phyloP scores from a whole-genome alignment of 2,329 filamentous ascomycete genomes.

The Exserohilum turcica region DNA sequence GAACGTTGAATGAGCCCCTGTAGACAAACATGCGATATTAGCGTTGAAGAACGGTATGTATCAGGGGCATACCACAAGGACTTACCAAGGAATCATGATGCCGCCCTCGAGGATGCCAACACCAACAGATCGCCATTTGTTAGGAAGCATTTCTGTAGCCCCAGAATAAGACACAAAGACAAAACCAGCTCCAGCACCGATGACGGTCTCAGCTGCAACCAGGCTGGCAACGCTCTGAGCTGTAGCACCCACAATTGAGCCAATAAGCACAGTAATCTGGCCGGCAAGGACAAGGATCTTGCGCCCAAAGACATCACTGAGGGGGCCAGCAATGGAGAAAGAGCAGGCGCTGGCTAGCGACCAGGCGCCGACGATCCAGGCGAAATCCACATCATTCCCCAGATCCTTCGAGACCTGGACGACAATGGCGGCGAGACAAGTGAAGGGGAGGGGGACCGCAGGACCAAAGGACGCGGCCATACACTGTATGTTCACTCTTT shows the following conservation, averaged over 20 bases:
- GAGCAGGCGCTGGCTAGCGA: neutral
- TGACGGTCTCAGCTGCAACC: neutral
- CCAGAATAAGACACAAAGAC: neutral
- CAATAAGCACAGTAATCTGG: neutral
- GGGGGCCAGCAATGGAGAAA: neutral
- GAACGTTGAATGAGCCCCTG: neutral
- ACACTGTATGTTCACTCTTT: neutral
- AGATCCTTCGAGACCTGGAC: neutral
- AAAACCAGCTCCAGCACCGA: neutral
- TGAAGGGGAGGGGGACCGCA: neutral
- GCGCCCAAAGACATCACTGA: neutral
- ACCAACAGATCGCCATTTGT: neutral
- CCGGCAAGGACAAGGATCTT: neutral
- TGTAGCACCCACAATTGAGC: neutral
- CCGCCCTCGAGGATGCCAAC: neutral
- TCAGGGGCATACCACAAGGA: neutral
- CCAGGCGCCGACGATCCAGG: neutral
- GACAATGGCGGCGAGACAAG: neutral
- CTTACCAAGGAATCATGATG: neutral
- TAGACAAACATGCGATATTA: neutral
- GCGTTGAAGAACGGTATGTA: neutral
- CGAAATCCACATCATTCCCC: neutral
- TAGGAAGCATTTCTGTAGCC: neutral
- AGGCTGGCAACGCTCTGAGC: neutral
- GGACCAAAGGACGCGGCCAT: neutral